phyloP scores from a whole-genome alignment of 805 yeast genomes.

The Metschnikowia noctiluminum region DNA sequence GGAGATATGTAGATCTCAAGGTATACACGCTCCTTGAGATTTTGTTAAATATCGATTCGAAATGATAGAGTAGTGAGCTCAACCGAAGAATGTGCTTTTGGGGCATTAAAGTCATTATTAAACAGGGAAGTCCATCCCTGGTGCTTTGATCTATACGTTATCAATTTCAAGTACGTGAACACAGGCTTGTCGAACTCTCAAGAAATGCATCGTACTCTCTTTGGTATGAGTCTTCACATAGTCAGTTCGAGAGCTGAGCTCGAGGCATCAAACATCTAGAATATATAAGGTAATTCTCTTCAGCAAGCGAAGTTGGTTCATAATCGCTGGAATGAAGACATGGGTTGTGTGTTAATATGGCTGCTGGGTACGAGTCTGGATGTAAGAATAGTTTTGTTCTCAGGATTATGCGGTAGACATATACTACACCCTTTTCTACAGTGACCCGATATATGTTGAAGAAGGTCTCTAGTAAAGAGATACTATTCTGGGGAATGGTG shows the following conservation, averaged over 20 bases:
- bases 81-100: too few species aligned
- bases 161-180: conserved; percentile 41
- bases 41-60: too few species aligned
- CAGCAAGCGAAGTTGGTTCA: conserved; percentile 58
- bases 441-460: conserved; percentile 60
- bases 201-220: conserved; percentile 74
- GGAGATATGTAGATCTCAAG: too few species aligned
- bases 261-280: conserved; percentile 44
- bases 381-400: conserved; percentile 87
- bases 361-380: conserved; percentile 83
- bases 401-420: conserved; percentile 84
- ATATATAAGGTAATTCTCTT: conserved; percentile 64
- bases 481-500: conserved; percentile 66
- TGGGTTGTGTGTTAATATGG: conserved; percentile 72
- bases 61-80: too few species aligned
- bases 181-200: conserved; percentile 69
- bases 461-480: conserved; percentile 70
- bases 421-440: conserved; percentile 64
- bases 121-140: too few species aligned
- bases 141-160: too few species aligned
- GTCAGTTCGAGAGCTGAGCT: conserved; percentile 41
- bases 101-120: too few species aligned
- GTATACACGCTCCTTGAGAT: too few species aligned
- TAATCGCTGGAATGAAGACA: conserved; percentile 52
- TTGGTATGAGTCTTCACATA: conserved; percentile 71